Conservation (phyloP, 1,284 basidiomycete species). For the Cutaneotrichosporon sp. region DNA sequence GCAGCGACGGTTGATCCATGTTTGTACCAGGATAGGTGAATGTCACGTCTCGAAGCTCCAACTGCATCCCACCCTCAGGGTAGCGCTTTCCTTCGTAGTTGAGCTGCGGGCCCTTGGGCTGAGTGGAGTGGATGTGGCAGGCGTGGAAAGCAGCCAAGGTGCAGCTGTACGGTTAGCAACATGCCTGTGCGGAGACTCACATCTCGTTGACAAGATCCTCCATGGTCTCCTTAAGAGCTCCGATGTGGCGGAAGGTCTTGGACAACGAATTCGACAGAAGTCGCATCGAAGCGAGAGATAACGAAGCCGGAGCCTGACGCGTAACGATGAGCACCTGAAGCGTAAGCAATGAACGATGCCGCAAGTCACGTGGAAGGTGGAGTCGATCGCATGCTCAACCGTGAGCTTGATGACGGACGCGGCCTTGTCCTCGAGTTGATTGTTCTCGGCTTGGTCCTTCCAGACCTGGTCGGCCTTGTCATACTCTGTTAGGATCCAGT, state of each 20-base stretch:
- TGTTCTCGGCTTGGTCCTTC: not conserved
- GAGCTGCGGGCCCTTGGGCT: not conserved
- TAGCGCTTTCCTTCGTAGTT: not conserved
- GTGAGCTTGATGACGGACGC: not conserved
- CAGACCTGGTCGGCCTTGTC: slow-evolving; percentile 37
- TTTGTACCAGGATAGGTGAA: slow-evolving; percentile 1
- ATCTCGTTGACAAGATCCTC: not conserved
- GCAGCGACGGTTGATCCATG: not conserved
- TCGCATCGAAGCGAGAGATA: slow-evolving; percentile 1
- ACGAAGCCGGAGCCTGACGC: not conserved
- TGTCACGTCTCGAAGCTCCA: not conserved
- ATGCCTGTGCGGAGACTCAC: not conserved
- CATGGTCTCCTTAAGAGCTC: not conserved
- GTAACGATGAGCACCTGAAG: slow-evolving; percentile 9
- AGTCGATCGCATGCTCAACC: not conserved
- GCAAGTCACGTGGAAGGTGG: not conserved
- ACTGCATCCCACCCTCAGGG: not conserved
- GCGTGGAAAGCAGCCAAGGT: not conserved
- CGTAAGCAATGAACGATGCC: not conserved
- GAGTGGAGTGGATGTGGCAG: not conserved
- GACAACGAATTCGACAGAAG: not conserved
- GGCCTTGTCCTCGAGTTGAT: not conserved
- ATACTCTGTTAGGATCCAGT: slow-evolving; percentile 78
- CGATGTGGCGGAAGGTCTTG: not conserved
- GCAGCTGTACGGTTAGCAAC: not conserved